These are phyloP conservation scores for Penicillium aurantiogriseum DNA, from an alignment of 2,329 filamentous ascomycete genomes.

Conservation along the genomic window DNA sequence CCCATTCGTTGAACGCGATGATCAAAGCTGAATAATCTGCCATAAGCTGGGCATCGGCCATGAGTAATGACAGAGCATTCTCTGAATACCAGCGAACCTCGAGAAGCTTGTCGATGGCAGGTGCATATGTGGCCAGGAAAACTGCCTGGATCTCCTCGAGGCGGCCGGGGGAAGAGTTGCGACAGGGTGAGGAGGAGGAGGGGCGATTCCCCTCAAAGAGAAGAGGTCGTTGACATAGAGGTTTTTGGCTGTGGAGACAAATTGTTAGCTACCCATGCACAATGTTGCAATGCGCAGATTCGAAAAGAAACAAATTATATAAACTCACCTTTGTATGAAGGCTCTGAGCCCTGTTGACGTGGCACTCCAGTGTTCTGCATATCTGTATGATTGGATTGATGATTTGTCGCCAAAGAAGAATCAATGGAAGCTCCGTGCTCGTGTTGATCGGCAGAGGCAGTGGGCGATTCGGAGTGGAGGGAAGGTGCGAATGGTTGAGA, in stretches of 20 bases:
- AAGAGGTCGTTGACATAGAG: conserved; percentile 75
- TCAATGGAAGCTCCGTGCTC: conserved; percentile 65
- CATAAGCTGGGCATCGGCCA: conserved; percentile 58
- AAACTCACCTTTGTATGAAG: conserved; percentile 23
- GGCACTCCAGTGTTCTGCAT: conserved; percentile 35
- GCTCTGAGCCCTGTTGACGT: conserved; percentile 21
- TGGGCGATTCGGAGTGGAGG: conserved; percentile 38
- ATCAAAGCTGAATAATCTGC: conserved; percentile 68
- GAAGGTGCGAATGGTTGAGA: conserved; percentile 42
- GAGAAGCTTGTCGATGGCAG: conserved; percentile 70
- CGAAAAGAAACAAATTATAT: background rate
- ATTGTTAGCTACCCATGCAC: conserved; percentile 40
- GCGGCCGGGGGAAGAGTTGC: conserved; percentile 45
- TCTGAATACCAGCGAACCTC: conserved; percentile 79
- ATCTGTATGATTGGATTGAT: conserved; percentile 32
- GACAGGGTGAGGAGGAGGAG: conserved; percentile 55
- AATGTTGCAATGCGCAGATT: background rate
- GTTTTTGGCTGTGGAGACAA: conserved; percentile 54
- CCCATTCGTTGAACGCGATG: conserved; percentile 43
- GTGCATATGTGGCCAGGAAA: conserved; percentile 73
- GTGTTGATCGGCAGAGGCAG: conserved; percentile 47
- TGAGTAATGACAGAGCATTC: conserved; percentile 53
- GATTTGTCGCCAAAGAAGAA: conserved; percentile 59
- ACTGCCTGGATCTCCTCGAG: conserved; percentile 69
- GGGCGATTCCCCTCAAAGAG: conserved; percentile 59